phyloP scores from a whole-genome alignment of 2,329 filamentous ascomycete genomes.

The Penicillium decumbens region DNA sequence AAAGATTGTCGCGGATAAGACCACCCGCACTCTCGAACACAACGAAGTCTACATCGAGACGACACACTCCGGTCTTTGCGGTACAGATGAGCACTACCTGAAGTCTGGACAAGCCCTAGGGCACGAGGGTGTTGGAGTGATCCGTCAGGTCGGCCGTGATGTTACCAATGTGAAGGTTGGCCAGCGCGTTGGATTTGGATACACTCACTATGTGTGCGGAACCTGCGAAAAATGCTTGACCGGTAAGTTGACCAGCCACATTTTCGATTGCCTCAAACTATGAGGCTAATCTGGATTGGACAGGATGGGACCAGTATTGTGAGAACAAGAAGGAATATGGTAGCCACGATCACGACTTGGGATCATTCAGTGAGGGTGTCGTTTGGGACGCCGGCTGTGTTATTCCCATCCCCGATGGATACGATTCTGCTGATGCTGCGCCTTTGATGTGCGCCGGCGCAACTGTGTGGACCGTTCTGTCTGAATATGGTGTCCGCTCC shows the following conservation, averaged over 20 bases:
- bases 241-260: constrained; percentile 13
- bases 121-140: constrained; percentile 53
- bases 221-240: constrained; percentile 34
- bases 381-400: constrained; percentile 36
- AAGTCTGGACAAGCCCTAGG: constrained; percentile 39
- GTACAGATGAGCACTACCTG: constrained; percentile 26
- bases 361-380: constrained; percentile 30
- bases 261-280: not conserved
- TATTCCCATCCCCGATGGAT: constrained; percentile 36
- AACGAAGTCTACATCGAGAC: constrained; percentile 27
- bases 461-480: constrained; percentile 53
- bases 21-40: constrained; percentile 19
- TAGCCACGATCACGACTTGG: constrained; percentile 29
- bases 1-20: constrained; percentile 24
- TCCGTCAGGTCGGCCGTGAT: constrained; percentile 47
- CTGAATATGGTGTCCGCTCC: constrained; percentile 56
- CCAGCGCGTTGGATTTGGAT: constrained; percentile 38
- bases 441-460: constrained; percentile 39
- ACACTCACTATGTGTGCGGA: constrained; percentile 32
- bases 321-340: constrained; percentile 33
- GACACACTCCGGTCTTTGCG: constrained; percentile 27
- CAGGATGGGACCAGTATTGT: constrained; percentile 33
- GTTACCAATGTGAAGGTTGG: constrained; percentile 47
- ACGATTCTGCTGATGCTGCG: constrained; percentile 30
- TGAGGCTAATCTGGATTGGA: not conserved